These are phyloP conservation scores for Hymenoscyphus repandus DNA, from an alignment of 2,329 filamentous ascomycete species.

Conservation along the genomic window DNA sequence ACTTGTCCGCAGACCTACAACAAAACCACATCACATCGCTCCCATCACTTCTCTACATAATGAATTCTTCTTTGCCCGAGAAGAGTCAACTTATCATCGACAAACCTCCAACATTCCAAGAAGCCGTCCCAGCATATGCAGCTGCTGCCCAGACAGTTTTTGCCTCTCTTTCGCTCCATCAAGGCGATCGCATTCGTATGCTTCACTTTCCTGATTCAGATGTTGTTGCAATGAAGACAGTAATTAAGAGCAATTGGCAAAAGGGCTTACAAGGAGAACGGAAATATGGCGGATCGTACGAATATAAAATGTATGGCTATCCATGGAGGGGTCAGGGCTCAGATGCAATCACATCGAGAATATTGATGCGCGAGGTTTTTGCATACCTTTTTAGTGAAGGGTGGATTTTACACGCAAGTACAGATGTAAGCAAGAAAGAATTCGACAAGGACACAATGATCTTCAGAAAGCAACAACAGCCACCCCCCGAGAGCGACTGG, in stretches of 20 bases:
- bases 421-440: conserved; percentile 33
- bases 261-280: conserved; percentile 31
- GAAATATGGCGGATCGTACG: conserved; percentile 31
- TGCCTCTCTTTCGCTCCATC: conserved; percentile 30
- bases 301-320: conserved; percentile 34
- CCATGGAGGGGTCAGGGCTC: conserved; percentile 32
- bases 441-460: conserved; percentile 34
- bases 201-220: conserved; percentile 31
- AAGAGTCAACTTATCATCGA: no score
- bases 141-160: conserved; percentile 25
- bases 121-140: conserved; percentile 12
- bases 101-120: not conserved
- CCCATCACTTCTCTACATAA: no score
- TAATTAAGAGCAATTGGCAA: conserved; percentile 26
- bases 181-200: conserved; percentile 32
- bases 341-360: conserved; percentile 29
- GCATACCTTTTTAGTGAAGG: conserved; percentile 32
- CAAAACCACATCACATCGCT: no score
- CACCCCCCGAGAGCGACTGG: conserved; percentile 35
- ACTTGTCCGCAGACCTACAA: no score
- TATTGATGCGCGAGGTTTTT: conserved; percentile 32
- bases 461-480: conserved; percentile 33
- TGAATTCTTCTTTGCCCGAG: no score
- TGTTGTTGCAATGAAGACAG: conserved; percentile 25
- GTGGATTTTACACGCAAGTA: conserved; percentile 34